Conservation (phyloP, 192 early-diverging fungal species). For the Backusella luteola region DNA sequence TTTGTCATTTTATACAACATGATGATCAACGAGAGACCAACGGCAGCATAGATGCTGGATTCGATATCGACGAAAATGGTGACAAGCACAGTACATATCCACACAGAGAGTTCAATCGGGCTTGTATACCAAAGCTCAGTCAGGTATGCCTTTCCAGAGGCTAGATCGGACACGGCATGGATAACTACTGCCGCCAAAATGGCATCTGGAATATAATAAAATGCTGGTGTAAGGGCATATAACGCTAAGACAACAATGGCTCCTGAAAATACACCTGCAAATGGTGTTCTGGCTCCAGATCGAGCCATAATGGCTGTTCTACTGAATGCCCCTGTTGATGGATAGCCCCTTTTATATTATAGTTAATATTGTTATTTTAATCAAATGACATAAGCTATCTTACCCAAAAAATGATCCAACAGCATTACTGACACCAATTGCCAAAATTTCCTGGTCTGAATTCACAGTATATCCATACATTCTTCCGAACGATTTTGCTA, state of each 20-base stretch:
- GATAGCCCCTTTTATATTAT: slow-evolving; percentile 61
- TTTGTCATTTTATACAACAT: slow-evolving; percentile 75
- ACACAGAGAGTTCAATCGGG: slow-evolving; percentile 50
- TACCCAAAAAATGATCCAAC: slow-evolving; percentile 80
- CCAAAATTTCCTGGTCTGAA: slow-evolving; percentile 86
- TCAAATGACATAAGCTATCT: background rate
- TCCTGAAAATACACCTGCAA: slow-evolving; percentile 74
- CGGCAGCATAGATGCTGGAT: slow-evolving; percentile 73
- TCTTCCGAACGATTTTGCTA: slow-evolving; percentile 86
- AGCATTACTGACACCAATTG: slow-evolving; percentile 84
- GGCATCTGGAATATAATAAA: slow-evolving; percentile 81
- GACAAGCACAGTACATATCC: slow-evolving; percentile 48
- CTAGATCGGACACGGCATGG: slow-evolving; percentile 68
- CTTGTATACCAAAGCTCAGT: slow-evolving; percentile 54
- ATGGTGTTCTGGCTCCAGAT: slow-evolving; percentile 77
- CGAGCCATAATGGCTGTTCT: slow-evolving; percentile 83
- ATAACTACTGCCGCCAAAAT: slow-evolving; percentile 81
- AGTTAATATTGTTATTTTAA: background rate
- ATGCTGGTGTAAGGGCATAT: slow-evolving; percentile 73
- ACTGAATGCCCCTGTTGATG: slow-evolving; percentile 91
- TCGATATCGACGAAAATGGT: slow-evolving; percentile 60
- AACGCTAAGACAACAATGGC: slow-evolving; percentile 72
- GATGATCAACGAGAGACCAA: slow-evolving; percentile 67
- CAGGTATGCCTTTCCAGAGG: slow-evolving; percentile 56
- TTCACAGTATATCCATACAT: slow-evolving; percentile 75